A percentile compares a stretch with the other conserved stretches of the same genome.
Conservation (phyloP, 2,329 filamentous ascomycete genomes). For the Fusarium sp. region DNA sequence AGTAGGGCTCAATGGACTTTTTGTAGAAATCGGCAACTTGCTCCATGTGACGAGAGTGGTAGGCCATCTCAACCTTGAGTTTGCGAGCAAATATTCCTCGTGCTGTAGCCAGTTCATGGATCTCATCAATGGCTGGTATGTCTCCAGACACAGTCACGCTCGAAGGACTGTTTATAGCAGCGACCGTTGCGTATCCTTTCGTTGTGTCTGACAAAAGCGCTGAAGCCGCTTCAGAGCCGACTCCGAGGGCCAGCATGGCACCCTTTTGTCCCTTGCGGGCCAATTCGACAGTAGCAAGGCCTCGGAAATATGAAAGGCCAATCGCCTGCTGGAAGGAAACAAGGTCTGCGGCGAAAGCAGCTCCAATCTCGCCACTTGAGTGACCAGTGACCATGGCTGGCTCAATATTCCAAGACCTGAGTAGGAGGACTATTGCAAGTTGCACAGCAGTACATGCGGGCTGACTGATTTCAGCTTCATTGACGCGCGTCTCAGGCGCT, state of each 20-base stretch:
- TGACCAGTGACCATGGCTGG: constrained; percentile 52
- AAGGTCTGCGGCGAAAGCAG: constrained; percentile 51
- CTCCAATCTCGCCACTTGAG: constrained; percentile 56
- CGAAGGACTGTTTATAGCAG: constrained; percentile 50
- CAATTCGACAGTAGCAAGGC: constrained; percentile 22
- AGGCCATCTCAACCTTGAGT: constrained; percentile 23
- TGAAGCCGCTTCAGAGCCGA: constrained; percentile 12
- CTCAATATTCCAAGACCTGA: constrained; percentile 48
- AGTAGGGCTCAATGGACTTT: neutral
- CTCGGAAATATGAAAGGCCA: constrained; percentile 37
- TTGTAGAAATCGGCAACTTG: neutral
- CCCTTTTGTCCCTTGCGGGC: constrained; percentile 25
- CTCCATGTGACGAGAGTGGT: constrained; percentile 26
- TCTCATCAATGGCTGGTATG: constrained; percentile 43
- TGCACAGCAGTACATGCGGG: constrained; percentile 61
- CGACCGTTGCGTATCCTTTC: constrained; percentile 34
- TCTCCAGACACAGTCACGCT: constrained; percentile 54
- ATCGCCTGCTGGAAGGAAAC: constrained; percentile 46
- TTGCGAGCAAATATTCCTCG: constrained; percentile 51
- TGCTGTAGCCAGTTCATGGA: constrained; percentile 45
- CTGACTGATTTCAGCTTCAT: constrained; percentile 56
- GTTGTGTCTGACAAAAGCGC: constrained; percentile 1
- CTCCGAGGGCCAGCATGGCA: constrained; percentile 47
- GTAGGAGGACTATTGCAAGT: constrained; percentile 57
- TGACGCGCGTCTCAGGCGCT: constrained; percentile 37